These are phyloP conservation scores for Thermothelomyces thermophilus DNA, from an alignment of 2,329 filamentous ascomycete genomes.

Conservation along the genomic window DNA sequence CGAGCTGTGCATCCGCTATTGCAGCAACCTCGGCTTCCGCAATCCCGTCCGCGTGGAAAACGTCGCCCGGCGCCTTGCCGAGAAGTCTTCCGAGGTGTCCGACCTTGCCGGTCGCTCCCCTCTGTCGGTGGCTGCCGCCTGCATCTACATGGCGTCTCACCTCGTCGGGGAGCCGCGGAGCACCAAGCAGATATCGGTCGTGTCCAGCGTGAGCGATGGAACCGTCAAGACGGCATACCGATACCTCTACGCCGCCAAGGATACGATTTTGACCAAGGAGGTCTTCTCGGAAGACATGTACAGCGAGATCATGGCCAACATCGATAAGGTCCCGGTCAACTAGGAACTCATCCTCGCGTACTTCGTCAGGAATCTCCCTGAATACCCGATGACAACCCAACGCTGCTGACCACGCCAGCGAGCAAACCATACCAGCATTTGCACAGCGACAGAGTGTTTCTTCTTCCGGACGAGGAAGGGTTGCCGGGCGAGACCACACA, in stretches of 20 bases:
- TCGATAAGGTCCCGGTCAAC: constrained; percentile 61
- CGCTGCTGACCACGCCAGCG: no score
- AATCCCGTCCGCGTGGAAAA: constrained; percentile 68
- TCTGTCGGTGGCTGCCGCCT: constrained; percentile 86
- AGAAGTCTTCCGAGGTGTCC: constrained; percentile 68
- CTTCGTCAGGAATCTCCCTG: background rate
- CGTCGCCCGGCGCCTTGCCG: constrained; percentile 71
- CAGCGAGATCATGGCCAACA: constrained; percentile 60
- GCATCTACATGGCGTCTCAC: constrained; percentile 92
- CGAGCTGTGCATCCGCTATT: constrained; percentile 84
- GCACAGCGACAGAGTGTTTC: background rate
- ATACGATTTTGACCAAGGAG: constrained; percentile 66
- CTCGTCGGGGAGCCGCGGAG: constrained; percentile 72
- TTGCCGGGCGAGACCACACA: background rate
- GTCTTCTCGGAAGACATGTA: constrained; percentile 74
- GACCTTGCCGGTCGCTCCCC: constrained; percentile 89
- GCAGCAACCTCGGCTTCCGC: constrained; percentile 70
- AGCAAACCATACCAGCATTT: no score
- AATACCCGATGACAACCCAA: no score
- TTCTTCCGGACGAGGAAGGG: no score
- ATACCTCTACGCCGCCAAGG: constrained; percentile 67
- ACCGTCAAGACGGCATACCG: constrained; percentile 97
- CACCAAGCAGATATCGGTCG: constrained; percentile 78
- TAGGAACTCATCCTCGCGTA: constrained; percentile 30
- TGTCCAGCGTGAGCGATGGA: constrained; percentile 89